Percentiles rank a stretch among this genome's conserved stretches.
These are phyloP conservation scores for Trichocladium antarcticum DNA, from an alignment of 495 filamentous ascomycete genomes.

Conservation along the genomic window DNA sequence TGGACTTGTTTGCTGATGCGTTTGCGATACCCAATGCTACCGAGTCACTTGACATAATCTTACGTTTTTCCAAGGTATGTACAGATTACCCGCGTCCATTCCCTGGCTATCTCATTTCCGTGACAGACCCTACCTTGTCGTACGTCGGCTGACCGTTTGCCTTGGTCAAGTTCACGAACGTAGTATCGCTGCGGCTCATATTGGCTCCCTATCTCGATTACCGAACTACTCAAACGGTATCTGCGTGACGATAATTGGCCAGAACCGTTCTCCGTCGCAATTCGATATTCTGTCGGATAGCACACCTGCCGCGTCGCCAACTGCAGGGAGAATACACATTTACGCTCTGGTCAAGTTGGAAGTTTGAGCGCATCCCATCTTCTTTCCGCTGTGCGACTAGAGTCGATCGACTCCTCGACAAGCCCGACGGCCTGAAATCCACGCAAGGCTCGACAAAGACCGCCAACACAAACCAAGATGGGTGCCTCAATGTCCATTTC, in stretches of 20 bases:
- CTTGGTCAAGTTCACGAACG: neutral
- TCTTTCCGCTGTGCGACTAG: neutral
- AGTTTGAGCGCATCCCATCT: neutral
- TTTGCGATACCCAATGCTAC: neutral
- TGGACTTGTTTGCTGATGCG: neutral
- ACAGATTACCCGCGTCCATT: too few species aligned
- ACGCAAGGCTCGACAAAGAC: conserved; percentile 2
- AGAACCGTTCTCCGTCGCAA: too few species aligned
- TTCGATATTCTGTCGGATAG: too few species aligned
- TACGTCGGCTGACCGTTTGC: neutral
- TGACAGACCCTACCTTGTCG: too few species aligned
- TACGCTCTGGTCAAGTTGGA: too few species aligned
- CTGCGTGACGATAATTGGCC: neutral
- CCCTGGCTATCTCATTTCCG: too few species aligned
- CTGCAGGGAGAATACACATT: too few species aligned
- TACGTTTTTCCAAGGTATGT: too few species aligned
- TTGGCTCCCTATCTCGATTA: too few species aligned
- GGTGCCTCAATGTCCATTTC: conserved; percentile 18
- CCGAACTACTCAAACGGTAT: neutral
- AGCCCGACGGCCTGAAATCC: neutral
- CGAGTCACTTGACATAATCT: too few species aligned
- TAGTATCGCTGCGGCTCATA: too few species aligned
- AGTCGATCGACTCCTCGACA: neutral
- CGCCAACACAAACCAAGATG: conserved; percentile 11
- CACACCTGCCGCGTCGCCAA: too few species aligned